Conservation (phyloP, 2,329 filamentous ascomycete genomes). For the Diaporthe velutina region DNA sequence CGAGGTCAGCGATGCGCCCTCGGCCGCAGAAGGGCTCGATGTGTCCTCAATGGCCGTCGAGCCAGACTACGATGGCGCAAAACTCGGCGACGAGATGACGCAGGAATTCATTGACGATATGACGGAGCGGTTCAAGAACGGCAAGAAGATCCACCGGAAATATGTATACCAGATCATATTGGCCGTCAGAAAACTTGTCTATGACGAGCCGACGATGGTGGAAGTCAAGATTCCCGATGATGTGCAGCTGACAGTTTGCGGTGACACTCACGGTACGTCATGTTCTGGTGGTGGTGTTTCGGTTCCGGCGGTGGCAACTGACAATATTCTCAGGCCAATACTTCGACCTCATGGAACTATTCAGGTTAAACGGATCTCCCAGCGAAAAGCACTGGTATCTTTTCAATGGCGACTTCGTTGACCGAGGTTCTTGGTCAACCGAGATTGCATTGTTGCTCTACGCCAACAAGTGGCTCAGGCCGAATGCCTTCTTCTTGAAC, state of each 20-base stretch:
- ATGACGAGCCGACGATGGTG: constrained; percentile 96
- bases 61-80: constrained; percentile 85
- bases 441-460: constrained; percentile 95
- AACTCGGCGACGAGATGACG: constrained; percentile 86
- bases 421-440: constrained; percentile 97
- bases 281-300: constrained; percentile 12
- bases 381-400: constrained; percentile 91
- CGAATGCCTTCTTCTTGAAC: constrained; percentile 92
- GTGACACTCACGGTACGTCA: constrained; percentile 89
- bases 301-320: constrained; percentile 39
- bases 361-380: constrained; percentile 89
- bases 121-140: constrained; percentile 94
- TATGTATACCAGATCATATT: constrained; percentile 98
- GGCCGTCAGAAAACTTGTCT: constrained; percentile 89
- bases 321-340: constrained; percentile 79
- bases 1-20: constrained; percentile 91
- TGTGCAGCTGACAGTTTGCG: constrained; percentile 90
- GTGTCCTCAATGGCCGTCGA: constrained; percentile 88
- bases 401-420: constrained; percentile 99
- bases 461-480: constrained; percentile 95
- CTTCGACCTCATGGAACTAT: constrained; percentile 97
- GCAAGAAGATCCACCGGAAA: constrained; percentile 95
- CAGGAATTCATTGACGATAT: constrained; percentile 98
- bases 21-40: constrained; percentile 90
- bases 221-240: constrained; percentile 86